Percentiles rank a stretch among this genome's conserved stretches.
Evolutionary conservation across 2,329 filamentous ascomycete genomes (phyloP).

Genomic region (Zelopaecilomyces penicillatus): DNA sequence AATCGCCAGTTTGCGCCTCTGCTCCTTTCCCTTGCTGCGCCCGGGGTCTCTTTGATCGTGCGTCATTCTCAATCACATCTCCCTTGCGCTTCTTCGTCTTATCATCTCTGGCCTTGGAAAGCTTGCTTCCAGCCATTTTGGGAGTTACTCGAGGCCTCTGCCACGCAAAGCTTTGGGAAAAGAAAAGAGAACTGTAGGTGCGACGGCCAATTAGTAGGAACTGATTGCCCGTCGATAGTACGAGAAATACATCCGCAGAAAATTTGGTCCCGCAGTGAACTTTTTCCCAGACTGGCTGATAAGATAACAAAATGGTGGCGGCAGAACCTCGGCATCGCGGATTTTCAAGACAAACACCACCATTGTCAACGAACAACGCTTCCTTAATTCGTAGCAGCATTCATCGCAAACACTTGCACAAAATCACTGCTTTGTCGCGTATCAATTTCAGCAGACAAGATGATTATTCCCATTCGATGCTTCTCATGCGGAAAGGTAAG

Average conservation of each 20-base stretch:
- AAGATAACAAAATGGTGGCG: slow-evolving; percentile 28
- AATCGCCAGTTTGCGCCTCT: slow-evolving; percentile 11
- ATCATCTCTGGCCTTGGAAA: slow-evolving; percentile 24
- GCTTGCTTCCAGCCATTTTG: slow-evolving; percentile 28
- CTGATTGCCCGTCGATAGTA: no score
- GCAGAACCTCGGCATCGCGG: slow-evolving; percentile 22
- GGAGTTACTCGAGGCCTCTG: background rate
- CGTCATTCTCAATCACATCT: slow-evolving; percentile 33
- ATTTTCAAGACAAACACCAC: slow-evolving; percentile 13
- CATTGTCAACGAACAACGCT: background rate
- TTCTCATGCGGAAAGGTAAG: slow-evolving; percentile 97
- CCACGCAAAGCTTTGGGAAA: slow-evolving; percentile 1
- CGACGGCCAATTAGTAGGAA: no score
- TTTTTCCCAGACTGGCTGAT: slow-evolving; percentile 27
- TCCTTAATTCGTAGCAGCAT: slow-evolving; percentile 1
- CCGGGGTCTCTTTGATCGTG: slow-evolving; percentile 33
- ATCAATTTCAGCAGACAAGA: slow-evolving; percentile 38
- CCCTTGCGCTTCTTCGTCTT: slow-evolving; percentile 40
- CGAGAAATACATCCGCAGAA: slow-evolving; percentile 16
- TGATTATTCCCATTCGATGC: slow-evolving; percentile 98
- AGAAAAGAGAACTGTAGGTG: slow-evolving; percentile 8
- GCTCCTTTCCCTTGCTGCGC: slow-evolving; percentile 20
- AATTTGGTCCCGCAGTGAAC: slow-evolving; percentile 33
- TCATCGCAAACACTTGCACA: no score
- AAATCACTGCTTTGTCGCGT: background rate